phyloP scores from a whole-genome alignment of 148 eudicot genomes.

The Pouteria glomerata region DNA sequence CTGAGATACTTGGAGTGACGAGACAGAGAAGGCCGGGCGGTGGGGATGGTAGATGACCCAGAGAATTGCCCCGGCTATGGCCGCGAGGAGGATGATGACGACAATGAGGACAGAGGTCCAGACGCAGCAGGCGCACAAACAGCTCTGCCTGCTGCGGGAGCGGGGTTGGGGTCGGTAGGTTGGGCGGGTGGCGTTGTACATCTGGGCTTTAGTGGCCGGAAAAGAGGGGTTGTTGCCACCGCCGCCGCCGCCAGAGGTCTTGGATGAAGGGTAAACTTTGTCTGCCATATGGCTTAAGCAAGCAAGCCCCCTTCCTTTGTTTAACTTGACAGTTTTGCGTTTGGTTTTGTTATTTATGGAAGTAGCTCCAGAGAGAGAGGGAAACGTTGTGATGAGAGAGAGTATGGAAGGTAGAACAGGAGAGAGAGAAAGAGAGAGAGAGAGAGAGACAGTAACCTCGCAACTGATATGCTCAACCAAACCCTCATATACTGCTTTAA shows the following conservation, averaged over 20 bases:
- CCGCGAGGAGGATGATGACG: slow-evolving; percentile 44
- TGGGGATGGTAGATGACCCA: slow-evolving; percentile 56
- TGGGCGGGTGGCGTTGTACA: slow-evolving; percentile 40
- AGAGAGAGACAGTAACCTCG: slow-evolving; percentile 8
- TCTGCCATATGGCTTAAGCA: slow-evolving; percentile 27
- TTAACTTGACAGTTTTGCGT: too few relatives aligned
- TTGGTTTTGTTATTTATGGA: not conserved
- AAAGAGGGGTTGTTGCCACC: slow-evolving; percentile 22
- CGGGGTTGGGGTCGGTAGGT: slow-evolving; percentile 42
- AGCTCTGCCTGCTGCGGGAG: slow-evolving; percentile 28
- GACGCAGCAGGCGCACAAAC: slow-evolving; percentile 42
- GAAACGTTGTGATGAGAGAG: not conserved
- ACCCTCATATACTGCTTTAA: too few relatives aligned
- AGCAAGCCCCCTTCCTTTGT: too few relatives aligned
- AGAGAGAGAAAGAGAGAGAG: not conserved
- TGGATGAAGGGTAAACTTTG: slow-evolving; percentile 34
- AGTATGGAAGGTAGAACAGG: not conserved
- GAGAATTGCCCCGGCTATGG: slow-evolving; percentile 37
- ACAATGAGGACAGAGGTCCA: slow-evolving; percentile 30
- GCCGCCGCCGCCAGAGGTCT: slow-evolving; percentile 25
- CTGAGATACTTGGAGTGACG: slow-evolving; percentile 38
- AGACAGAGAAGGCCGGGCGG: slow-evolving; percentile 47
- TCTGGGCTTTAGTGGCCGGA: slow-evolving; percentile 44
- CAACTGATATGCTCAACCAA: too few relatives aligned
- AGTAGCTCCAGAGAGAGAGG: not conserved